Conservation (phyloP, 345 rosid species). For the Boechera divaricarpa region DNA sequence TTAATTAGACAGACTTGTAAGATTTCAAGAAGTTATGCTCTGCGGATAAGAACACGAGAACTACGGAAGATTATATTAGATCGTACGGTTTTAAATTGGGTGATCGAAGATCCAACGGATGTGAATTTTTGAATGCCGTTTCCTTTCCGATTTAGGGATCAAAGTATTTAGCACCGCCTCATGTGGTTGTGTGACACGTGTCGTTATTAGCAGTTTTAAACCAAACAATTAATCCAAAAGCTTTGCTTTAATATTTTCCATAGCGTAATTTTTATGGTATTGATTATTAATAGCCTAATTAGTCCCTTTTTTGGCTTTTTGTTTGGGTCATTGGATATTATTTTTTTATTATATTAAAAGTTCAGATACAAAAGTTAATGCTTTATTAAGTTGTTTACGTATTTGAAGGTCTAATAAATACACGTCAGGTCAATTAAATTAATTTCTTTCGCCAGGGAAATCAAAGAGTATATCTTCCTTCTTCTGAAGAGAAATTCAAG, state of each 20-base stretch:
- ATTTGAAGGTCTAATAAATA: not conserved
- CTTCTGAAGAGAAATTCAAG: not conserved
- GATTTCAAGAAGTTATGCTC: not conserved
- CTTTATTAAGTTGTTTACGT: slow-evolving; percentile 14
- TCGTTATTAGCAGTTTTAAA: slow-evolving; percentile 28
- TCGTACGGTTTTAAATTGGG: slow-evolving; percentile 16
- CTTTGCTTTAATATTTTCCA: not conserved
- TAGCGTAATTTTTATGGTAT: slow-evolving; percentile 3
- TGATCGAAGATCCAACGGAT: slow-evolving; percentile 13
- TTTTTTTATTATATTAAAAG: not conserved
- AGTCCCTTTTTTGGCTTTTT: not conserved
- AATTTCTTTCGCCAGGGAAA: slow-evolving; percentile 4
- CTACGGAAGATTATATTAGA: not conserved
- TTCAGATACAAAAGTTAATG: not conserved
- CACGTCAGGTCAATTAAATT: not conserved
- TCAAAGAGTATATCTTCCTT: not conserved
- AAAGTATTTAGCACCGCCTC: slow-evolving; percentile 45
- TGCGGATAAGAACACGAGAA: slow-evolving; percentile 1
- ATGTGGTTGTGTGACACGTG: slow-evolving; percentile 35
- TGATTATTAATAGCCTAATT: slow-evolving; percentile 20
- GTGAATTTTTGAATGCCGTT: not conserved
- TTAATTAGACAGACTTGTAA: slow-evolving; percentile 25
- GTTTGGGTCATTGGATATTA: not conserved
- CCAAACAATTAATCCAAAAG: slow-evolving; percentile 32
- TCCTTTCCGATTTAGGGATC: slow-evolving; percentile 25